Conservation (phyloP, 176 grass and related monocot genomes). For the Ensete ventricosum region DNA sequence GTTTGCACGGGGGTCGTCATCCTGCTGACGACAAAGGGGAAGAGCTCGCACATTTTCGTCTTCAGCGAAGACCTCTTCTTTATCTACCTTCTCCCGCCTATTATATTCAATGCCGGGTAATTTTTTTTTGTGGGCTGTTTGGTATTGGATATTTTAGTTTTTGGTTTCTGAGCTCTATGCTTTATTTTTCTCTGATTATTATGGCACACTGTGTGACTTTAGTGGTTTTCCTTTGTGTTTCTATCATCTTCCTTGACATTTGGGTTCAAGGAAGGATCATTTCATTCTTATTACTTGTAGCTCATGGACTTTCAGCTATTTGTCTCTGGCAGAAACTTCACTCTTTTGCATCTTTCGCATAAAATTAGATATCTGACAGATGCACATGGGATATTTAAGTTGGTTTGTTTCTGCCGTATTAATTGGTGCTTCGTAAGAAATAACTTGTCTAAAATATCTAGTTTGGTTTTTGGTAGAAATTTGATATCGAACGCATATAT, state of each 20-base stretch:
- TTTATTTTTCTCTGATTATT: not conserved
- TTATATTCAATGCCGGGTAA: conserved; percentile 99
- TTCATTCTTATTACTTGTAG: not conserved
- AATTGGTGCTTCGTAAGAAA: not conserved
- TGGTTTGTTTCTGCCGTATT: not conserved
- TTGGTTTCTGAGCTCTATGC: not conserved
- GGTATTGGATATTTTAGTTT: not conserved
- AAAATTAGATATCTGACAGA: not conserved
- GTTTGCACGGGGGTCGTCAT: conserved; percentile 82
- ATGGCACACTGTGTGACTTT: not conserved
- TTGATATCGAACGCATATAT: not conserved
- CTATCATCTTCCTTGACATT: not conserved
- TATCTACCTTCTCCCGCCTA: conserved; percentile 96
- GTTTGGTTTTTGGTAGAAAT: not conserved
- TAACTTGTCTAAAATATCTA: not conserved
- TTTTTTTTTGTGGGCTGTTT: conserved; percentile 2
- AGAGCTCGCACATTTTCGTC: conserved; percentile 89
- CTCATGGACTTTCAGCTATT: not conserved
- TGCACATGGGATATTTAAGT: not conserved
- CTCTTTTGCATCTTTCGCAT: not conserved
- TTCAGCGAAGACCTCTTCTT: conserved; percentile 99
- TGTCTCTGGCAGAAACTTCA: not conserved
- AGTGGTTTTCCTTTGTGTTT: not conserved
- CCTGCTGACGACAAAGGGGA: conserved; percentile 81
- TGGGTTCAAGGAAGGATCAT: not conserved